Evolutionary conservation across 805 yeast species (phyloP).

Genomic region (Saccharomycopsis olivae): DNA sequence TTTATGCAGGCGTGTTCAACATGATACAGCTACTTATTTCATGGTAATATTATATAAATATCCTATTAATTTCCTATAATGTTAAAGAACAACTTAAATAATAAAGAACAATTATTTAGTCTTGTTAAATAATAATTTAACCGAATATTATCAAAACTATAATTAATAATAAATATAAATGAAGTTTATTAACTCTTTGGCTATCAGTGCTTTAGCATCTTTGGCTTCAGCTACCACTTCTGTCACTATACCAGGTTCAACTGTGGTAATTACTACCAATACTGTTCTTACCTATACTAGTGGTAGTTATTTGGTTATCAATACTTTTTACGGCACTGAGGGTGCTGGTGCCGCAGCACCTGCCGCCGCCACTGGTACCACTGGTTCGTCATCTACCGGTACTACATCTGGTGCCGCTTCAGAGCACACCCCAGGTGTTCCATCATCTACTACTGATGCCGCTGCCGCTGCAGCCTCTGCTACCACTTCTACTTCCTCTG

Average conservation of each 20-base stretch:
- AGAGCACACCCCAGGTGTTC: neutral
- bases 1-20: too few relatives aligned
- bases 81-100: too few relatives aligned
- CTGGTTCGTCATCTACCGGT: neutral
- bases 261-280: slow-evolving; percentile 12
- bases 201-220: slow-evolving; percentile 2
- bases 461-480: neutral
- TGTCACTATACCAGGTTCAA: slow-evolving; percentile 7
- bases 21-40: too few relatives aligned
- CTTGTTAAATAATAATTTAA: too few relatives aligned
- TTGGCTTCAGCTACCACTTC: slow-evolving; percentile 13
- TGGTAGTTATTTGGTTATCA: slow-evolving; percentile 15
- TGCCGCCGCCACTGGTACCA: slow-evolving; percentile 1
- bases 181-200: slow-evolving; percentile 6
- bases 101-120: too few relatives aligned
- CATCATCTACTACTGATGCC: neutral
- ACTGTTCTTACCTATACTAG: slow-evolving; percentile 18
- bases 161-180: too few relatives aligned
- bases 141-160: too few relatives aligned
- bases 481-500: neutral
- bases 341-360: slow-evolving; percentile 5
- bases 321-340: slow-evolving; percentile 15
- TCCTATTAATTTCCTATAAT: too few relatives aligned
- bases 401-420: neutral
- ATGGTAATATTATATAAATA: too few relatives aligned